phyloP scores from a whole-genome alignment of 208 protist species.

The Crithidia brevicula region DNA sequence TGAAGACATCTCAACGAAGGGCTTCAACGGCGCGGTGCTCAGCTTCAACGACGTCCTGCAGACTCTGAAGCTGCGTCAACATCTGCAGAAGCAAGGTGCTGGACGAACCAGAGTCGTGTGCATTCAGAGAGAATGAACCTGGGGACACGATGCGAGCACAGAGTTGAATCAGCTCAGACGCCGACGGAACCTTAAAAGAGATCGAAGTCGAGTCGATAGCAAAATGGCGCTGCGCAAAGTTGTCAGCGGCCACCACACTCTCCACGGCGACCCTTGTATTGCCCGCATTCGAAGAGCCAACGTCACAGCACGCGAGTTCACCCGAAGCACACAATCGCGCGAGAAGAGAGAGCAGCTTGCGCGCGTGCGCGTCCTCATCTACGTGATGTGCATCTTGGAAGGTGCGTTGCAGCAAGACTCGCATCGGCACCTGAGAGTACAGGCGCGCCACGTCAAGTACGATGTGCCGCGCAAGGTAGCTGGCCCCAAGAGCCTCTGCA shows the following conservation, averaged over 20 bases:
- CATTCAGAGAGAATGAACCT: neutral
- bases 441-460: slow-evolving; percentile 44
- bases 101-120: neutral
- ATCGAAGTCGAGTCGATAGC: neutral
- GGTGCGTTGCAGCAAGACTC: slow-evolving; percentile 14
- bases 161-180: neutral
- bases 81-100: slow-evolving; percentile 3
- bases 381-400: neutral
- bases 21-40: neutral
- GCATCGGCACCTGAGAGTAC: slow-evolving; percentile 39
- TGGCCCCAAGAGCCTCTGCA: slow-evolving; percentile 11
- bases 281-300: neutral
- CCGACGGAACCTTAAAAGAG: neutral
- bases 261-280: neutral
- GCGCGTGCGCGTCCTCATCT: slow-evolving; percentile 4
- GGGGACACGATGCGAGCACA: slow-evolving; percentile 7
- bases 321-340: slow-evolving; percentile 37
- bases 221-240: neutral
- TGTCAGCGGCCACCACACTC: neutral
- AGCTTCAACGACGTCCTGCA: neutral
- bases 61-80: slow-evolving; percentile 3
- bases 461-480: slow-evolving; percentile 38
- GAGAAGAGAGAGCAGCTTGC: slow-evolving; percentile 29
- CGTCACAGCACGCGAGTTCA: slow-evolving; percentile 19
- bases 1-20: neutral